Percentiles rank a stretch among this genome's conserved stretches.
These are phyloP conservation scores for Casuarina equisetifolia DNA, from an alignment of 306 rosid genomes.

Conservation along the genomic window DNA sequence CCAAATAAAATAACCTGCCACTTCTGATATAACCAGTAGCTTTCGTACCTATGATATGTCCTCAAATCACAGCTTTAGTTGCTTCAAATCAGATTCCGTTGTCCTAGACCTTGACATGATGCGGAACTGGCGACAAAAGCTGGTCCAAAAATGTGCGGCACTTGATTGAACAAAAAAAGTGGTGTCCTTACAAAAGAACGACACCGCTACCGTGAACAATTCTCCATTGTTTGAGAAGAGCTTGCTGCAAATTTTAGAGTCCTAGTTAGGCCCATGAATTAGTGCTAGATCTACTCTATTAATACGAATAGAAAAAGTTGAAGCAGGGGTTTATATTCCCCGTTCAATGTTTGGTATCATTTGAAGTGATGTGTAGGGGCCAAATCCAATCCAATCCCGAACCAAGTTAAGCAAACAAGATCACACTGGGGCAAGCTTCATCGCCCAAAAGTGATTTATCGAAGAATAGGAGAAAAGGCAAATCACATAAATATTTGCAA, in stretches of 20 bases:
- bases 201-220: background rate
- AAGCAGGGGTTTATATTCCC: too few species aligned
- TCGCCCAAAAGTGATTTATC: too few species aligned
- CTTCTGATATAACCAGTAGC: background rate
- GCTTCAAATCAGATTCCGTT: background rate
- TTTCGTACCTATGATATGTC: background rate
- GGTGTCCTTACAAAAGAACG: background rate
- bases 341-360: too few species aligned
- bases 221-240: background rate
- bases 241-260: background rate
- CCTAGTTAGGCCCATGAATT: background rate
- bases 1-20: background rate
- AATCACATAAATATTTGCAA: too few species aligned
- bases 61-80: background rate
- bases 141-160: background rate
- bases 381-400: too few species aligned
- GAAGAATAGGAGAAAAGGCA: too few species aligned
- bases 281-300: too few species aligned
- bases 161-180: background rate
- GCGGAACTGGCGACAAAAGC: background rate
- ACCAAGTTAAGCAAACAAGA: too few species aligned
- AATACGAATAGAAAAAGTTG: too few species aligned
- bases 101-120: background rate
- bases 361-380: too few species aligned
- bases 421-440: too few species aligned